Evolutionary conservation across 1,284 basidiomycete species (phyloP).

Genomic region (Kalmanozyma brasiliensis): DNA sequence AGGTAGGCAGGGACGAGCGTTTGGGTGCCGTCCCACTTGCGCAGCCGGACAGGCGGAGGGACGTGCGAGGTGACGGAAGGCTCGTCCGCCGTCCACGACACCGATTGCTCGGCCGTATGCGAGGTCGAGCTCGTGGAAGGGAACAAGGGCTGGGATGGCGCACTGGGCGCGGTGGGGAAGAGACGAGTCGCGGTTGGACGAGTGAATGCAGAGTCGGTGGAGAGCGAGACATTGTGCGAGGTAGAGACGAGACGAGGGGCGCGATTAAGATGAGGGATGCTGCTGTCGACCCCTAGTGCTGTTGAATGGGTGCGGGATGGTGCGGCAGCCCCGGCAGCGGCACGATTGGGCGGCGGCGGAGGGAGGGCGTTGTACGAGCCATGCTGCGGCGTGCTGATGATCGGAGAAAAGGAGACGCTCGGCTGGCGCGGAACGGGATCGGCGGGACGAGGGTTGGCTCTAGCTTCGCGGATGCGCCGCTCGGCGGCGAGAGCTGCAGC

Average conservation of each 20-base stretch:
- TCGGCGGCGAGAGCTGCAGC: slow-evolving; percentile 20
- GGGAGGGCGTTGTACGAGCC: not conserved
- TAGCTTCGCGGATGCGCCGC: slow-evolving; percentile 10
- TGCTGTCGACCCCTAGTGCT: not conserved
- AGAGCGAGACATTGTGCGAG: not conserved
- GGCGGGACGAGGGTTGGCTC: not conserved
- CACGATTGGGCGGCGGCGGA: not conserved
- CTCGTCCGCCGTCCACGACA: not conserved
- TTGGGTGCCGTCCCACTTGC: slow-evolving; percentile 31
- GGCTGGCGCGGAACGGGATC: no score
- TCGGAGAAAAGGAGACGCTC: slow-evolving; percentile 3
- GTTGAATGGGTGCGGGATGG: not conserved
- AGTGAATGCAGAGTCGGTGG: not conserved
- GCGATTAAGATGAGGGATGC: slow-evolving; percentile 2
- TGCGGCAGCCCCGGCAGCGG: not conserved
- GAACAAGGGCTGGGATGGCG: no score
- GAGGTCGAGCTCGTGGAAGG: no score
- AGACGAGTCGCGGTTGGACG: slow-evolving; percentile 9
- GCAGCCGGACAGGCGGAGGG: slow-evolving; percentile 12
- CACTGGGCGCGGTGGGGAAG: slow-evolving; percentile 1
- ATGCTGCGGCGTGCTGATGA: slow-evolving; percentile 5
- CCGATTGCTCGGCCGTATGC: no score
- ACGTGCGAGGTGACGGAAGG: not conserved
- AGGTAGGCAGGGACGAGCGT: slow-evolving; percentile 11
- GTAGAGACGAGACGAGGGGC: not conserved